Conservation (phyloP, 176 grass and related monocot genomes). For the Pharus latifolius region DNA sequence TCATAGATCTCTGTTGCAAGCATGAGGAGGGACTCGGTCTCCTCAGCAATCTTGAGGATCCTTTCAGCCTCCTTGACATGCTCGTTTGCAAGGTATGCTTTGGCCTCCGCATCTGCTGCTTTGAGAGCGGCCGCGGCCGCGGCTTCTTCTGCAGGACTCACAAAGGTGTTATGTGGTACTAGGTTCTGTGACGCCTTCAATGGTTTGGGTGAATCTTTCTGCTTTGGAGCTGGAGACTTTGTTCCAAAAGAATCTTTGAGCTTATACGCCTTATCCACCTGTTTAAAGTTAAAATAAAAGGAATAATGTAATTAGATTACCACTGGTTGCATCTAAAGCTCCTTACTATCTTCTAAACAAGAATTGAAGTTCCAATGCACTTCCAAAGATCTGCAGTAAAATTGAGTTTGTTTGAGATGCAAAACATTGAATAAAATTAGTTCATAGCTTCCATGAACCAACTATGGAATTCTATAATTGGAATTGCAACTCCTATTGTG, state of each 20-base stretch:
- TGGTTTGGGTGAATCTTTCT: conserved; percentile 42
- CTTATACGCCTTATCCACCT: conserved; percentile 66
- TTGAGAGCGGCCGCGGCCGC: conserved; percentile 50
- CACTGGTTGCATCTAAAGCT: conserved; percentile 7
- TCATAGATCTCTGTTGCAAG: conserved; percentile 61
- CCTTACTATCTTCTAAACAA: neutral
- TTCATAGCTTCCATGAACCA: neutral
- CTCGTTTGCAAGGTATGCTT: conserved; percentile 69
- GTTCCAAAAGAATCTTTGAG: conserved; percentile 46
- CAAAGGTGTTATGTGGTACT: neutral
- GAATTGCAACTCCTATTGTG: neutral
- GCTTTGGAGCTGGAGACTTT: conserved; percentile 49
- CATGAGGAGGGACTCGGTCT: conserved; percentile 46
- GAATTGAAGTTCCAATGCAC: neutral
- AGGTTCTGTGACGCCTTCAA: conserved; percentile 22
- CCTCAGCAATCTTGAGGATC: conserved; percentile 58
- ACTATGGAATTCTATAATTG: neutral
- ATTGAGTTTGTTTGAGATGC: neutral
- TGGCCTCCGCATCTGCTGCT: conserved; percentile 78
- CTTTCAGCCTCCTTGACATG: conserved; percentile 65
- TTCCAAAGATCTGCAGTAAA: neutral
- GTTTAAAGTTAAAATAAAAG: conserved; percentile 8
- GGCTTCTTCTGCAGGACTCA: conserved; percentile 36
- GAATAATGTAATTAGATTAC: conserved; percentile 4
- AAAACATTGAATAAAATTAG: neutral